phyloP scores from a whole-genome alignment of 192 early-diverging fungal genomes.

The Podila clonocystis region DNA sequence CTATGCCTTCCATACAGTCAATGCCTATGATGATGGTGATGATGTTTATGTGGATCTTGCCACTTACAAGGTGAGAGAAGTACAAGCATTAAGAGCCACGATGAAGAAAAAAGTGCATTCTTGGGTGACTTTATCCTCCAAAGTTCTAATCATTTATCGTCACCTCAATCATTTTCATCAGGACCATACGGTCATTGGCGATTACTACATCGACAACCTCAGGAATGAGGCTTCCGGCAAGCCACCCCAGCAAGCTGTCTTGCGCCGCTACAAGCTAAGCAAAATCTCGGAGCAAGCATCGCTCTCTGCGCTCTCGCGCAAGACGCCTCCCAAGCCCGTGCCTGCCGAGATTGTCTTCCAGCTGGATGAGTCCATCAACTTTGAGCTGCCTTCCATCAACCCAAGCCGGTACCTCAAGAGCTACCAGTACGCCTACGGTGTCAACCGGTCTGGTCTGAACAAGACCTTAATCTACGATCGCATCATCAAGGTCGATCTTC shows the following conservation, averaged over 20 bases:
- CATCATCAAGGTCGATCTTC: slow-evolving; percentile 45
- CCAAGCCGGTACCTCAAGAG: slow-evolving; percentile 16
- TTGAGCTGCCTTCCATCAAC: slow-evolving; percentile 42
- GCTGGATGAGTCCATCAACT: slow-evolving; percentile 34
- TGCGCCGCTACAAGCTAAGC: slow-evolving; percentile 37
- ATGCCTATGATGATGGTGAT: slow-evolving; percentile 60
- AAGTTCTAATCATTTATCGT: neutral
- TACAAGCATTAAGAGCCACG: too few relatives aligned
- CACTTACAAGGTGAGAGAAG: slow-evolving; percentile 40
- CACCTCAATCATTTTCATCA: neutral
- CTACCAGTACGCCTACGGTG: slow-evolving; percentile 50
- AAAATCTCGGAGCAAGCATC: slow-evolving; percentile 25
- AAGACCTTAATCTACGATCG: slow-evolving; percentile 36
- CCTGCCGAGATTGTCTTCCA: slow-evolving; percentile 33
- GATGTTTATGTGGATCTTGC: slow-evolving; percentile 55
- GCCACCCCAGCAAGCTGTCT: slow-evolving; percentile 27
- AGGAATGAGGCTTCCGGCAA: slow-evolving; percentile 35
- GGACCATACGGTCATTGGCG: slow-evolving; percentile 50
- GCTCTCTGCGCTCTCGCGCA: neutral
- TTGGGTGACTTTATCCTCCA: slow-evolving; percentile 2
- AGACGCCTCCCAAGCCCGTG: slow-evolving; percentile 13
- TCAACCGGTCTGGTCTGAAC: slow-evolving; percentile 30
- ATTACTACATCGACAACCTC: slow-evolving; percentile 49
- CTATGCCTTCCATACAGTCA: slow-evolving; percentile 64
- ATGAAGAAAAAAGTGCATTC: too few relatives aligned